Base-by-base conservation (phyloP, 331 rosid genomes). In the Rosa hybrid region DNA sequence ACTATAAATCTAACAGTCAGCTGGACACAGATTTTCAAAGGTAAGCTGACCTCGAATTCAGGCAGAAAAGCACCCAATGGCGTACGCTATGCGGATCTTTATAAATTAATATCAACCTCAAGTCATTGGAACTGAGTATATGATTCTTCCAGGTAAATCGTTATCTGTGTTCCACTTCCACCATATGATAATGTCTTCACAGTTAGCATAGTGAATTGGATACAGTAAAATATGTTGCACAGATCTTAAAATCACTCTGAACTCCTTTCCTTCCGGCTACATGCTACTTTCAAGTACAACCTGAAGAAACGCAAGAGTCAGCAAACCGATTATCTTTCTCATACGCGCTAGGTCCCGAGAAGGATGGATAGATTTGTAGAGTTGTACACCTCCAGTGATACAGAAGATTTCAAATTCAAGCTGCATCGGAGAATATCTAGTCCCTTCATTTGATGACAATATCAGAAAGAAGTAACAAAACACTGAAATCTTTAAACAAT, bases 61-160 rank as follows among this genome's bases (percentile, higher is more conserved):
- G n/a, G 68, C 12, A 56, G 21, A 57, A 57, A 34, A 57, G 80
- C 72, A 30, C 8, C 72, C 45, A 8, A 63, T 18, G 48, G 60
- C 80, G 72, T 76, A 63, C 80, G 72, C 39, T 8, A 18, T 45
- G 71, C 6, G 54, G 56, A 1, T 34, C 42, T 44, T 60, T 12
- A 25, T 60, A 60, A 34, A 20, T 27, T 18, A 60, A 76, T 46
- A 42, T 59, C 34, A 21, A 44, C 4, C 44, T 59, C 71, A 21
- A 34, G 30, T 41, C 56, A 0, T 16, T 53, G 77, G n/a, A 53
- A 72, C 17, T 38, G 20, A 18, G 38, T 13, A 74, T 11, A 34
- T 34, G 65, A 74, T 54, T 74, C 64, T 51, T 53, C 78, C 78
- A 42, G 39, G 68, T 12, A 12, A 13, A 12, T 20, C 13, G 7